Evolutionary conservation across 441 rosid species (phyloP).

Genomic region (Francoa sonchifolia): DNA sequence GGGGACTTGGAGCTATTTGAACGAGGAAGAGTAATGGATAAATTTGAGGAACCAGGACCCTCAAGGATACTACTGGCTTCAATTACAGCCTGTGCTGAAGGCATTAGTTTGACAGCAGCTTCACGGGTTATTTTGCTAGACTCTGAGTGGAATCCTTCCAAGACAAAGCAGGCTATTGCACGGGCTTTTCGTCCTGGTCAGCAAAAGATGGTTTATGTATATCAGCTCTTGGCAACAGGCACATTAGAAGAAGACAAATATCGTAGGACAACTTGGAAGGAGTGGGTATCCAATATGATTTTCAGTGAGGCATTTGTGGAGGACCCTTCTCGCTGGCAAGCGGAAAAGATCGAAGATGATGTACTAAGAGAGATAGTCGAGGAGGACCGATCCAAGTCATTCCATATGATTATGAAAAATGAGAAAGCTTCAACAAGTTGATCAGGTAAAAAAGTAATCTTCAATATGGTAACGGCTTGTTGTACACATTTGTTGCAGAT

Average conservation of each 20-base stretch:
- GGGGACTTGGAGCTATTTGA: conserved; percentile 88
- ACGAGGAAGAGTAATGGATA: conserved; percentile 72
- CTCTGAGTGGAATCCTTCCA: conserved; percentile 94
- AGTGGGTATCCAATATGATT: conserved; percentile 95
- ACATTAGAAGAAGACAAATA: conserved; percentile 87
- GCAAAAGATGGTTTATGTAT: conserved; percentile 76
- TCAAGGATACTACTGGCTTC: conserved; percentile 70
- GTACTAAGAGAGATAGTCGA: conserved; percentile 73
- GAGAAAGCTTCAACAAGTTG: conserved; percentile 78
- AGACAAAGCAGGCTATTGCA: conserved; percentile 94
- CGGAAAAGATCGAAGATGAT: conserved; percentile 82
- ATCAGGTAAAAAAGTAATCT: conserved; percentile 9
- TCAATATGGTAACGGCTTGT: no score
- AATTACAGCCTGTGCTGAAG: conserved; percentile 91
- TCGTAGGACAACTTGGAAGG: conserved; percentile 86
- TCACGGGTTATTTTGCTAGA: conserved; percentile 78
- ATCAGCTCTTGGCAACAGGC: conserved; percentile 71
- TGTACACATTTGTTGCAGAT: no score
- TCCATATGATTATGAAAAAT: conserved; percentile 91
- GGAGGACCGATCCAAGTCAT: conserved; percentile 69
- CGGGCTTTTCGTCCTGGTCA: conserved; percentile 94
- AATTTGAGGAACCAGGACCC: conserved; percentile 65
- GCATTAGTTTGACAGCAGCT: conserved; percentile 88
- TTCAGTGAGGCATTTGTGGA: conserved; percentile 88
- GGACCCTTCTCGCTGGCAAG: conserved; percentile 82